Evolutionary conservation across 2,329 filamentous ascomycete genomes (phyloP), one percentile per base, ranked within the genome.

Genomic region (Aspergillus brunneoviolaceus): DNA sequence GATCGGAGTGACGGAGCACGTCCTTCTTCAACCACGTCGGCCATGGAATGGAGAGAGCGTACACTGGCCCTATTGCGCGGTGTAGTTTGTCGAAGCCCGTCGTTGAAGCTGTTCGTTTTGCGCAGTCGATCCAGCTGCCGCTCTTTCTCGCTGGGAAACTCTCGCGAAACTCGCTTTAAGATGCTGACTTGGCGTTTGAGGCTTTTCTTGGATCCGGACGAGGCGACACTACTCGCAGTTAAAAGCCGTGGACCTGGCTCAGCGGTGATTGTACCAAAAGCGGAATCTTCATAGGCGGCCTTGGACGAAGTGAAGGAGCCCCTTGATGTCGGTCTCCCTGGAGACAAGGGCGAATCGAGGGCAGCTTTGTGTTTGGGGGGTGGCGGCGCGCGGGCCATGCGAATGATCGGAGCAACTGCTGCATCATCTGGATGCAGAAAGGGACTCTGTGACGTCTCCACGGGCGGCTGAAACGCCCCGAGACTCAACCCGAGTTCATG

Each of bases 301-400:
- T 69, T 70, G 29, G 70, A 69, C 23, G 76, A 78, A 21, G 70
- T 69, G 59, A 72, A 72, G 0, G 76, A 79, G n/a, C 74, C 73
- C 57, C 67, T 72, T 21, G 76, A 79, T 3, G 67, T 65, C 5
- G 75, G 72, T 48, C 76, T 70, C 29, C 67, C 58, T 6, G 69
- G 63, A 11, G 68, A 70, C 11, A 69, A 45, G 76, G 65, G 49
- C 35, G 60, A 56, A 31, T 64, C 65, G 48, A 62, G 52, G 29
- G 60, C 60, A 0, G 87, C 85, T n/a, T 89, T 92, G 55, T 90
- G 78, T 27, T 90, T 92, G 68, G 87, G 86, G 57, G 90, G 90
- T 54, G 89, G 91, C 0, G 90, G 90, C 7, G 88, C 89, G 74
- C 93, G 93, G 33, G 91, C 86, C 33, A 93, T 96, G 64, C 89